Evolutionary conservation across 306 rosid species (phyloP).

Genomic region (Begonia fuchsioides): DNA sequence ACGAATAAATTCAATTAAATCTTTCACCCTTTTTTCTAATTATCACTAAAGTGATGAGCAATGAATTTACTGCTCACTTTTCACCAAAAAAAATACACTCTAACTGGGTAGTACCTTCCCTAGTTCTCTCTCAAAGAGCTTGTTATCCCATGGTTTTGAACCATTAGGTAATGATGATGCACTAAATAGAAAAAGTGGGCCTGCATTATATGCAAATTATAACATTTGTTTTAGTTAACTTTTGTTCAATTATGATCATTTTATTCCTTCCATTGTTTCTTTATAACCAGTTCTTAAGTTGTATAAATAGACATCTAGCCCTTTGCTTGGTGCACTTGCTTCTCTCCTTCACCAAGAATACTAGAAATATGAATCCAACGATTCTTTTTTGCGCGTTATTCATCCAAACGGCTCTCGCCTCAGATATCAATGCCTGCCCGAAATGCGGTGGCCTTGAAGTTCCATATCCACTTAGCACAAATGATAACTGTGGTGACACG

Average conservation of each 20-base stretch:
- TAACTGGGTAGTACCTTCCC: too few relatives aligned
- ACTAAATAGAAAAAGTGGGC: neutral
- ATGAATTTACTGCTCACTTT: too few relatives aligned
- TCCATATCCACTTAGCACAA: constrained; percentile 75
- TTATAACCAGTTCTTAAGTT: neutral
- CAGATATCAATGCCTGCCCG: constrained; percentile 28
- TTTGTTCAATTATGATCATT: neutral
- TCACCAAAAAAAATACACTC: too few relatives aligned
- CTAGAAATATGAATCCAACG: constrained; percentile 17
- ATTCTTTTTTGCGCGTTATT: constrained; percentile 14
- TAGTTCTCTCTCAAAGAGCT: too few relatives aligned
- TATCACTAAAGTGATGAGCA: too few relatives aligned
- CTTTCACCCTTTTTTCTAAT: too few relatives aligned
- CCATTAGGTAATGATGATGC: neutral
- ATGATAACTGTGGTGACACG: constrained; percentile 42
- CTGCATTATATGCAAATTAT: constrained; percentile 2
- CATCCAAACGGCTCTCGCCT: constrained; percentile 13
- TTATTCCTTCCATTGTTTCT: neutral
- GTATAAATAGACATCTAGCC: constrained; percentile 16
- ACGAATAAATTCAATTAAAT: too few relatives aligned
- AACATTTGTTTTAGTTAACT: neutral
- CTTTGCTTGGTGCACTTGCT: constrained; percentile 9
- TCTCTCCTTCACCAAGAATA: constrained; percentile 1
- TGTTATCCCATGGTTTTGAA: too few relatives aligned
- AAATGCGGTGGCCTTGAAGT: constrained; percentile 45